Percentiles rank a stretch among this genome's conserved stretches.
Conservation (phyloP, 148 eudicot genomes). For the Silene conica region DNA sequence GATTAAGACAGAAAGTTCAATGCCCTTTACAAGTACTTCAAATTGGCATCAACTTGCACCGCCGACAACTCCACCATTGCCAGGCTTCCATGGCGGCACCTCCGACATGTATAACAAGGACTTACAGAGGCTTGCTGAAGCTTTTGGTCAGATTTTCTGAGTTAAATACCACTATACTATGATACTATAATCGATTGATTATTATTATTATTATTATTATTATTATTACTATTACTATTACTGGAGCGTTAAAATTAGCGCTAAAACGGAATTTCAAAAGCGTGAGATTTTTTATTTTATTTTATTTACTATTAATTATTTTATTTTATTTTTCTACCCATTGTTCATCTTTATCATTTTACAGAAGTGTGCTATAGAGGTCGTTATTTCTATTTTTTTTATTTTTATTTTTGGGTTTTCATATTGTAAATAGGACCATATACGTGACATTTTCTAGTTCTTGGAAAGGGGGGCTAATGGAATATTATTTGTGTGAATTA, state of each 20-base stretch:
- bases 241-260: background rate
- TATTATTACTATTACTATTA: background rate
- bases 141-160: slow-evolving; percentile 76
- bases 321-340: slow-evolving; percentile 3
- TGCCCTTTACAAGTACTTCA: slow-evolving; percentile 17
- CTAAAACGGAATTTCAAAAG: slow-evolving; percentile 7
- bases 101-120: slow-evolving; percentile 48
- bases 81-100: slow-evolving; percentile 26
- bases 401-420: background rate
- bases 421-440: slow-evolving; percentile 55
- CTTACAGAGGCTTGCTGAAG: slow-evolving; percentile 60
- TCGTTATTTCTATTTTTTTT: slow-evolving; percentile 17
- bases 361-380: slow-evolving; percentile 36
- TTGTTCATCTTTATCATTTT: slow-evolving; percentile 12
- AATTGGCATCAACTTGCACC: slow-evolving; percentile 42
- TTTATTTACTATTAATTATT: background rate
- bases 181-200: background rate
- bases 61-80: slow-evolving; percentile 17
- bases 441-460: slow-evolving; percentile 27
- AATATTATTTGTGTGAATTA: slow-evolving; percentile 38
- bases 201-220: background rate
- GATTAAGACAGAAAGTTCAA: slow-evolving; percentile 41
- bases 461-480: slow-evolving; percentile 19
- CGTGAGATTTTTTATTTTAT: background rate
- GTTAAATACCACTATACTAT: background rate